Evolutionary conservation across 2,329 filamentous ascomycete species (phyloP), one percentile per base, ranked within the genome.

Genomic region (Aspergillus proliferans): DNA sequence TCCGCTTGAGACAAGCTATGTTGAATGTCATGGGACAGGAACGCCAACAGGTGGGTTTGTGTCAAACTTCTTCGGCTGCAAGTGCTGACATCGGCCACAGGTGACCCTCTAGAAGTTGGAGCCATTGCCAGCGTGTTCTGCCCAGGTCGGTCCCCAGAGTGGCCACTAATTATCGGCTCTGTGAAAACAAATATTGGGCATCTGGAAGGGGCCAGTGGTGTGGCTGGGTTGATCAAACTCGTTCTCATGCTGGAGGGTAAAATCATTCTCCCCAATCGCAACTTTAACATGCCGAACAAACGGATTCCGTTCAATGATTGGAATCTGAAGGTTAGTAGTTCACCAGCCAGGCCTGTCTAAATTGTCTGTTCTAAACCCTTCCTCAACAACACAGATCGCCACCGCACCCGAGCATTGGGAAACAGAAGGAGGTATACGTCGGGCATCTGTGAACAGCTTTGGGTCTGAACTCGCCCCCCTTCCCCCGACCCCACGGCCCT

Each of bases 11-110:
- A 72, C 69, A 0, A 60, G 56, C 0, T 66, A 69, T 40, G 52
- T 73, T 1, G 66, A 70, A 48, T 61, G 63, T 18, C 66, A 69
- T 33, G 68, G 65, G 46, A 69, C 64, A 1, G 65, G 65, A 0
- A 69, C 66, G 1, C 14, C 34, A 15, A 15, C 15, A 15, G 15
- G 15, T 15, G 15, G 15, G 15, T 15, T 15, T 15, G 15, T 15
- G 15, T 15, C 15, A 15, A 15, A 15, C 15, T 15, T 15, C 15
- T 15, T 15, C 15, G 15, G 15, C 15, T 15, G 15, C 15, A 15
- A 15, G 15, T 15, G 15, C 15, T 15, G 15, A 15, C 15, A 15
- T 15, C 15, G 15, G 15, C 15, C 5, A 44, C 43, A 1, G 52
- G 52, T 19, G 43, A 50, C 33, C 24, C 22, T 9, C n/a, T 49